These are phyloP conservation scores for Phytophthora tubulina DNA, from an alignment of 352 stramenopile genomes.

Conservation along the genomic window DNA sequence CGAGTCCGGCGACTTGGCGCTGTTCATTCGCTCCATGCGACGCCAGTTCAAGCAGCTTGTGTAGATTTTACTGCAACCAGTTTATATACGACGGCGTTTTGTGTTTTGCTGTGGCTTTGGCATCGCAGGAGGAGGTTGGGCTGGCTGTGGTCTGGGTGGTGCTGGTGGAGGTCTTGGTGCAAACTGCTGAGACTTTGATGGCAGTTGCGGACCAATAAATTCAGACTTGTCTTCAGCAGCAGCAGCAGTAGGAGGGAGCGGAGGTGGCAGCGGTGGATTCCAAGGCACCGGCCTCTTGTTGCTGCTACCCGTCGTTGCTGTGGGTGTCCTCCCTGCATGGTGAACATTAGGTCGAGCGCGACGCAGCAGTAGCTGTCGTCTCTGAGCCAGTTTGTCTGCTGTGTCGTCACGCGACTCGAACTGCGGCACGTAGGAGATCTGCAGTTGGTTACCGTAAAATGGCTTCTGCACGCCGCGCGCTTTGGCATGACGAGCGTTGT, in stretches of 20 bases:
- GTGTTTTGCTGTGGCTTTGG: conserved; percentile 24
- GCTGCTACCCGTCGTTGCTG: neutral
- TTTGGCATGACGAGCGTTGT: conserved; percentile 80
- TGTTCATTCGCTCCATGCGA: conserved; percentile 84
- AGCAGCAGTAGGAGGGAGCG: conserved; percentile 10
- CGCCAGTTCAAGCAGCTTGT: conserved; percentile 80
- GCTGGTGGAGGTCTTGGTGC: neutral
- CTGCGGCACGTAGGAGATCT: conserved; percentile 73
- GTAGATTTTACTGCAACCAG: conserved; percentile 34
- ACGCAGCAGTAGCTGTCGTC: conserved; percentile 62
- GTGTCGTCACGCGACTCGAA: conserved; percentile 71
- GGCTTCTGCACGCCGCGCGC: conserved; percentile 60
- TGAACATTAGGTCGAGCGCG: conserved; percentile 30
- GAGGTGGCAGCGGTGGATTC: conserved; percentile 22
- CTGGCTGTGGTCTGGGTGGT: conserved; percentile 12
- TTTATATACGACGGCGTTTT: conserved; percentile 61
- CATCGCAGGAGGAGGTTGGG: conserved; percentile 1
- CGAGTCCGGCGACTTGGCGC: conserved; percentile 68
- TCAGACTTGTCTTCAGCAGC: conserved; percentile 16
- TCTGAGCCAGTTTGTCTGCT: conserved; percentile 63
- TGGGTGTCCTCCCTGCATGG: neutral
- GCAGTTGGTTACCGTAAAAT: conserved; percentile 71
- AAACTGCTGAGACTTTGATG: conserved; percentile 19
- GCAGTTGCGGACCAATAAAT: conserved; percentile 64
- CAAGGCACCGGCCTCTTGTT: neutral